phyloP scores from a whole-genome alignment of 257 asterid species.

The Solanum chiquidenum region DNA sequence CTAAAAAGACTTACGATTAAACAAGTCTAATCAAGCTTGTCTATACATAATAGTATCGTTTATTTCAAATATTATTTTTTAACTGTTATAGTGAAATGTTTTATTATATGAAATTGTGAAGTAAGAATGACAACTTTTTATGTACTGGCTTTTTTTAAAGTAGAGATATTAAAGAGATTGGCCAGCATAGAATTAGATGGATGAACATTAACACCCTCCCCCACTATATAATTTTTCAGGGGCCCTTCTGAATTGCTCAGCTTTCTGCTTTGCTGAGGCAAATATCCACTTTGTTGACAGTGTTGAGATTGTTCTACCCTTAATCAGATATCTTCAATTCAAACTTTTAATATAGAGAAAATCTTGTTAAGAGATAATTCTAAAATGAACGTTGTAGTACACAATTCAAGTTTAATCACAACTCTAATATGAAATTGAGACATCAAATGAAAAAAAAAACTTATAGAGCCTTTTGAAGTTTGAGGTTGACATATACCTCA shows the following conservation, averaged over 20 bases:
- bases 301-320: background rate
- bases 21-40: background rate
- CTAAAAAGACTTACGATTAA: background rate
- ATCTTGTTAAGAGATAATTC: too few species aligned
- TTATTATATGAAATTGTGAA: background rate
- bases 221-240: background rate
- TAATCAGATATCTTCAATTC: too few species aligned
- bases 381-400: too few species aligned
- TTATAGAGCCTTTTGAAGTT: too few species aligned
- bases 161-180: background rate
- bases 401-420: too few species aligned
- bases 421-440: background rate
- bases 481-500: background rate
- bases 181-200: background rate
- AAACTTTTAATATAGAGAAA: fast-evolving
- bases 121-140: background rate
- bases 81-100: background rate
- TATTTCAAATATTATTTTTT: too few species aligned
- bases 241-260: background rate
- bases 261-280: background rate
- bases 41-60: background rate
- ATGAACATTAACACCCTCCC: background rate
- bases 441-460: too few species aligned
- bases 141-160: background rate
- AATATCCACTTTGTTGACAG: background rate